These are phyloP conservation scores for Dipteronia sinensis DNA, from an alignment of 345 rosid genomes.

Conservation along the genomic window DNA sequence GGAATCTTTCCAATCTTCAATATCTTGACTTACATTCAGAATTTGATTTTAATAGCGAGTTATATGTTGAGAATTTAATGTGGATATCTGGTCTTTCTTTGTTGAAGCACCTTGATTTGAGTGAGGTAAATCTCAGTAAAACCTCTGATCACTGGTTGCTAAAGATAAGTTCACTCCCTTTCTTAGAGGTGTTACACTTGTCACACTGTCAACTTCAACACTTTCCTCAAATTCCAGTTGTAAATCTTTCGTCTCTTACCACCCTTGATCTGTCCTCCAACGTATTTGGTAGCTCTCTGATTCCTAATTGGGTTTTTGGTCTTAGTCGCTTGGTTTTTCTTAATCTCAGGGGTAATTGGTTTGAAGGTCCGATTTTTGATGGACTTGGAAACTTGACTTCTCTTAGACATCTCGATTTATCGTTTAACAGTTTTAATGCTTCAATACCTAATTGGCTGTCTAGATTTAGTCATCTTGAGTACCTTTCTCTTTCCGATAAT, in stretches of 20 bases:
- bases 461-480: constrained; percentile 20
- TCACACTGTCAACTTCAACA: not conserved
- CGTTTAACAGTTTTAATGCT: constrained; percentile 9
- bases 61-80: constrained; percentile 12
- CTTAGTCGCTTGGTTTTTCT: constrained; percentile 4
- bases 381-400: constrained; percentile 28
- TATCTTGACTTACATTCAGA: constrained; percentile 14
- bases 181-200: not conserved
- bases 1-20: constrained; percentile 12
- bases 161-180: not conserved
- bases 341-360: too few species aligned
- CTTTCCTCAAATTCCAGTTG: not conserved
- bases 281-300: not conserved
- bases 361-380: too few species aligned
- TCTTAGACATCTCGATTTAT: constrained; percentile 22
- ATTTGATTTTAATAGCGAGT: too few species aligned
- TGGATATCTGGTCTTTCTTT: constrained; percentile 1
- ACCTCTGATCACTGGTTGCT: not conserved
- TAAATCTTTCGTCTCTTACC: constrained; percentile 27
- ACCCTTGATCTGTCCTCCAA: constrained; percentile 27
- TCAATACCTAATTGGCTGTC: constrained; percentile 22
- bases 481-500: constrained; percentile 9
- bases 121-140: not conserved
- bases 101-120: not conserved
- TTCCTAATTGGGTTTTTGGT: constrained; percentile 26